Evolutionary conservation across 192 early-diverging fungal genomes (phyloP).

Genomic region (Podila verticillata): DNA sequence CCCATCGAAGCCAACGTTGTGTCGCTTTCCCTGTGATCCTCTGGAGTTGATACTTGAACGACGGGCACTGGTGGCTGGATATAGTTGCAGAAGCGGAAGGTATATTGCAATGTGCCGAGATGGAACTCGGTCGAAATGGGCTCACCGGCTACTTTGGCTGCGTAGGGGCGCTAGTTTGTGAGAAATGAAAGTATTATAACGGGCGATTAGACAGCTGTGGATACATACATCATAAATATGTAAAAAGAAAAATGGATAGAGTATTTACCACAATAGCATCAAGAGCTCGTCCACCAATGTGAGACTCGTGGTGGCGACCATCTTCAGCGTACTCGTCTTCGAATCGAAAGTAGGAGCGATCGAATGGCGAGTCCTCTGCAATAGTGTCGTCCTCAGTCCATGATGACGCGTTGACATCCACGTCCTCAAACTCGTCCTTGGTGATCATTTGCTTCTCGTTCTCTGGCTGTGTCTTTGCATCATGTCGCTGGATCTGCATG

Average conservation of each 20-base stretch:
- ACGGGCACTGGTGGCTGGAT: constrained; percentile 37
- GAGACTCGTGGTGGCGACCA: constrained; percentile 31
- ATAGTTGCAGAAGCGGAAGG: constrained; percentile 64
- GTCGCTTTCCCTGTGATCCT: constrained; percentile 12
- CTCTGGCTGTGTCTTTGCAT: not conserved
- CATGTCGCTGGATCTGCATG: not conserved
- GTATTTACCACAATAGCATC: constrained; percentile 59
- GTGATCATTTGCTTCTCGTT: not conserved
- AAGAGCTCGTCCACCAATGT: constrained; percentile 46
- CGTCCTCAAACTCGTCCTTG: constrained; percentile 10
- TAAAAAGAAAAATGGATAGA: not conserved
- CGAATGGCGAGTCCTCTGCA: constrained; percentile 37
- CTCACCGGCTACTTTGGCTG: constrained; percentile 76
- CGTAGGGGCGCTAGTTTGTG: constrained; percentile 75
- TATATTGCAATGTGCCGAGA: constrained; percentile 67
- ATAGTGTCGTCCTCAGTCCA: constrained; percentile 8
- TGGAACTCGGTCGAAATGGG: constrained; percentile 71
- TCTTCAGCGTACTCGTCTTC: constrained; percentile 33
- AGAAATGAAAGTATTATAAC: not conserved
- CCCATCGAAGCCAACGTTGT: not conserved
- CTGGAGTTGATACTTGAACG: constrained; percentile 28
- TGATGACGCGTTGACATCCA: not conserved
- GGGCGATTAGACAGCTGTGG: too few relatives aligned
- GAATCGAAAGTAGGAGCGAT: constrained; percentile 39
- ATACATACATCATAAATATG: not conserved